Evolutionary conservation across 2,329 filamentous ascomycete species (phyloP), one percentile per base, ranked within the genome.

Genomic region (Clarireedia hainanense): DNA sequence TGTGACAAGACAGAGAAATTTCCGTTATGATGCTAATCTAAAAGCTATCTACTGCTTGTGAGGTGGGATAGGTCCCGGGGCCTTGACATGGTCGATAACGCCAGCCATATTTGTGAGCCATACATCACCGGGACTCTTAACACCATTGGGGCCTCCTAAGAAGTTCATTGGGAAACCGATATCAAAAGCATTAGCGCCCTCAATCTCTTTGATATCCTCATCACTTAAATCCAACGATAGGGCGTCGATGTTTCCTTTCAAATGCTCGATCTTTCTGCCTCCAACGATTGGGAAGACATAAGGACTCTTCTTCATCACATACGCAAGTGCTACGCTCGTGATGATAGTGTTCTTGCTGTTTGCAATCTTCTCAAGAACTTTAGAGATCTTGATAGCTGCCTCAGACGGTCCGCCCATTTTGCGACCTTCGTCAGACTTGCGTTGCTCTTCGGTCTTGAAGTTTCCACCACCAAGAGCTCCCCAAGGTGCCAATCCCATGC

Each of bases 231-330:
- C 71, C 45, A 90, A 72, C 1, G 74, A 75, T 39, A 91, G 73
- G 0, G 85, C 84, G 63, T 85, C 79, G 61, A 90, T 86, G 64
- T 89, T 90, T 56, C 76, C 77, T 65, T 84, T 79, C 43, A 91
- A 72, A 66, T 91, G 86, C 50, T 85, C 80, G 9, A 88, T 69
- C 63, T 84, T 89, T 10, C 86, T 78, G 0, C 84, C 84, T 12
- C 87, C 86, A 5, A 89, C 75, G 42, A 91, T 83, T 1, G 88
- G 88, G 65, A 88, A 89, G 12, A 90, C 83, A 63, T 88, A 82
- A 0, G 85, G 80, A 0, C 83, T 74, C 72, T 90, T 89, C 61
- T 82, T 78, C 76, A 88, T 79, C 14, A 90, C 82, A 65, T 91
- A 91, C 2, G 87, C 86, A 23, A 91, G 71, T 9, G 87, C 86